Evolutionary conservation across 2,329 filamentous ascomycete genomes (phyloP).

Genomic region (Didymellaceae sp.): DNA sequence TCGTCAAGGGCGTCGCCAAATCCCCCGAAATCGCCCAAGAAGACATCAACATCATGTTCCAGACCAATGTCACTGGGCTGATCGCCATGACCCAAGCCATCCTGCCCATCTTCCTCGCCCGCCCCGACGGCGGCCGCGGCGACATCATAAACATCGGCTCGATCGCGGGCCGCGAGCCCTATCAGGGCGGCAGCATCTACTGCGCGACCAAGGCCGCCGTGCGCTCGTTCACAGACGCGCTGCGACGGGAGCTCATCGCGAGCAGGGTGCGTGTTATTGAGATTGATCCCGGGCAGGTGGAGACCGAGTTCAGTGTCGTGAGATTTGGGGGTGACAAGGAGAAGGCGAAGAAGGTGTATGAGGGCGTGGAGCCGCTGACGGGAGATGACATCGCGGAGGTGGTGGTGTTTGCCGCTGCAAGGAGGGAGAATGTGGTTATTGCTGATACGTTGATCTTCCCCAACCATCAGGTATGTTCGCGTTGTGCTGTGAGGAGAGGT

Average conservation of each 20-base stretch:
- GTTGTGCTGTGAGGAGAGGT: neutral
- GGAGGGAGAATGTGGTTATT: constrained; percentile 88
- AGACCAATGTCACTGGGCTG: constrained; percentile 91
- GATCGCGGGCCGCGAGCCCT: constrained; percentile 88
- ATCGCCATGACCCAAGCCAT: constrained; percentile 97
- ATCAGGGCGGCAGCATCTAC: constrained; percentile 87
- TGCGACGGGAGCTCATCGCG: constrained; percentile 83
- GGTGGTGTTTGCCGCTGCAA: constrained; percentile 81
- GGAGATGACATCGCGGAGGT: constrained; percentile 91
- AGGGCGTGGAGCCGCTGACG: constrained; percentile 74
- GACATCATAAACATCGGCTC: constrained; percentile 97
- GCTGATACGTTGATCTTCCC: constrained; percentile 88
- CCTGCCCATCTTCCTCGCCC: constrained; percentile 77
- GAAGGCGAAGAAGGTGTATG: constrained; percentile 90
- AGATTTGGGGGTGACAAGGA: constrained; percentile 86
- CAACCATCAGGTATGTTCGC: constrained; percentile 78
- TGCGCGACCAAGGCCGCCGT: constrained; percentile 92
- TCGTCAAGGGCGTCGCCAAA: constrained; percentile 86
- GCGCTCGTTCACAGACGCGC: constrained; percentile 79
- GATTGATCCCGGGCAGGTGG: constrained; percentile 89
- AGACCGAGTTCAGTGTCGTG: constrained; percentile 91
- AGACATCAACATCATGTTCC: constrained; percentile 87
- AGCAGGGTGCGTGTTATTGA: constrained; percentile 84
- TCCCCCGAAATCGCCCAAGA: constrained; percentile 81
- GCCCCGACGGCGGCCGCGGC: constrained; percentile 73